Evolutionary conservation across 2,329 filamentous ascomycete genomes (phyloP), one percentile per base, ranked within the genome.

Genomic region (Chaetomiaceae sp.): DNA sequence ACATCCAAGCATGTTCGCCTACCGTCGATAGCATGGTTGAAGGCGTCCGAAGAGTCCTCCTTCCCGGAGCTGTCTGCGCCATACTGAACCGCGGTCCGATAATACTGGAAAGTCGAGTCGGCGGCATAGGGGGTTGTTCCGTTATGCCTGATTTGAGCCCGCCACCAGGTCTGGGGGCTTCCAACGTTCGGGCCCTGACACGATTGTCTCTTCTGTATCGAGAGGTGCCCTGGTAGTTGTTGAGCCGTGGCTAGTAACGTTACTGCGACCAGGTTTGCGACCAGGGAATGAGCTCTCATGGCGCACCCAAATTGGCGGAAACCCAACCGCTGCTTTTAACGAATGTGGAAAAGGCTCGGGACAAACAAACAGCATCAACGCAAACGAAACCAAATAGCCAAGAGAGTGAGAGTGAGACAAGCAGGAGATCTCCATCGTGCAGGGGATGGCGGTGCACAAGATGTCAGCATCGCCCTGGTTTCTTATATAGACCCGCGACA

Each of bases 11-110:
- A 18, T 21, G 11, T n/a, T 44, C 18, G 49, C 51, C 5, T 38
- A 61, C 59, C 55, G 40, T 51, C 47, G 16, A 65, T 62, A 42
- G 65, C 65, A 13, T 38, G 32, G 57, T 64, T 66, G 50, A 66
- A 62, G n/a, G 59, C 62, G 9, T 60, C 57, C 0, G 63, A 63
- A 0, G 63, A 61, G 52, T 66, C 63, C 14, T 61, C 45, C 16
- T 53, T 51, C 21, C 65, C 64, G 2, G 62, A 62, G 36, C 48
- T 57, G 48, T 66, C 64, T 18, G 64, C 64, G 9, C 64, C 64
- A 47, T 63, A 65, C 42, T 61, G 52, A 1, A 63, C 51, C 2
- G 48, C 61, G 1, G 60, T 64, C 2, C 64, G 63, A 40, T 65
- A 65, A 44, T 66, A 65, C 48, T 64, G 53, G 38, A 56, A 66